Base-by-base conservation (phyloP, 371 early-diverging fungal genomes). In the Synchytrium microbalum region DNA sequence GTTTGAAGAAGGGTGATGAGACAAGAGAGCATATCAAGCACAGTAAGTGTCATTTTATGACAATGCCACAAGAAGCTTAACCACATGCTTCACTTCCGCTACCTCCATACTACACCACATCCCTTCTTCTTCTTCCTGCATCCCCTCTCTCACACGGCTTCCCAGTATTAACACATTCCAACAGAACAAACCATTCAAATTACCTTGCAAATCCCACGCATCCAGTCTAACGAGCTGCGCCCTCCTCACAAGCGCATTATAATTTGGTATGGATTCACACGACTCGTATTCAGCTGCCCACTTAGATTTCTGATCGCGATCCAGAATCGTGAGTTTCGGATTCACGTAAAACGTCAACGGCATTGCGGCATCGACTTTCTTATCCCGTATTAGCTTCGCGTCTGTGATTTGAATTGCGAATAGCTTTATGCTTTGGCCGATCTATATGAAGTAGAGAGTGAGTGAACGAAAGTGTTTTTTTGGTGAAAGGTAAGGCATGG, bases 321-420 rank as follows among this genome's bases (percentile, higher is more conserved):
- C 72, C 25, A 72, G 25, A 26, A 71, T 52, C 31, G 52, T 59
- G 13, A 76, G 27, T 3, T 10, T 33, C 13, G 79, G 79, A 62
- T 79, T 79, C 65, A 79, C 65, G 19, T 75, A 54, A 58, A 79
- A 75, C 1, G 76, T 77, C 1, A 66, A 67, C 14, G 72, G 73
- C 14, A 70, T 55, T n/a, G 70, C 64, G 3, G 59, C 30, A 2
- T 53, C 31, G 2, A 69, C 32, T 3, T 60, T 59, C n/a, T 61
- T 14, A 27, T 69, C 65, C 32, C 59, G 61, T 1, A 75, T 38
- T 1, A 61, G 25, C 56, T 64, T 25, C 3, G 33, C 19, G 67
- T 76, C 71, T n/a, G n/a, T 33, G 55, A 74, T 30, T 23, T 65
- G 64, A 67, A 69, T 71, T 2, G 72, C 80, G 32, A 79, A 72